A percentile compares a stretch with the other conserved stretches of the same genome.
These are phyloP conservation scores for Liquidambar formosana DNA, from an alignment of 164 flowering plant species.

Conservation along the genomic window DNA sequence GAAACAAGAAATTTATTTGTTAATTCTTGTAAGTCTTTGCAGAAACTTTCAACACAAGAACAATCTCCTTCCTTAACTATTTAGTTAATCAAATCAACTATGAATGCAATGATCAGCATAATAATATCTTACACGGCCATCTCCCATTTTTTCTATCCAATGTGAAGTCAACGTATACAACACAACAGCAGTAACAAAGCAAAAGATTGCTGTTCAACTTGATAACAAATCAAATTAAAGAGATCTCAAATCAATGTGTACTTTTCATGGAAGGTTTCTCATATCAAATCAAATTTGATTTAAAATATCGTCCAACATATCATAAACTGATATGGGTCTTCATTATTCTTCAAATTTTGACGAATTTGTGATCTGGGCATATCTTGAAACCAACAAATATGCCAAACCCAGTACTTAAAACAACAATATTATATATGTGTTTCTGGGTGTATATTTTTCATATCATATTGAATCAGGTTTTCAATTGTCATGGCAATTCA, in stretches of 20 bases:
- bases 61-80: not conserved
- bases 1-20: not conserved
- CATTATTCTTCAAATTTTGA: slow-evolving; percentile 3
- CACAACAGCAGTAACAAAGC: not conserved
- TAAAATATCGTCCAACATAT: not conserved
- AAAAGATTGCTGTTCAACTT: not conserved
- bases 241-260: no score
- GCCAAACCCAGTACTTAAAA: not conserved
- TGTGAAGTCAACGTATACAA: not conserved
- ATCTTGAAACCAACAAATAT: not conserved
- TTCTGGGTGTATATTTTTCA: no score
- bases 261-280: not conserved
- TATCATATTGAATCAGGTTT: not conserved
- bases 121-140: not conserved
- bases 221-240: not conserved
- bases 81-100: not conserved
- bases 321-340: not conserved
- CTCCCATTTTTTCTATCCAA: not conserved
- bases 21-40: not conserved
- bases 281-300: not conserved
- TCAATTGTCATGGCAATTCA: not conserved
- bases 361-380: not conserved
- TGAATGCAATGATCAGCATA: no score
- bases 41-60: not conserved
- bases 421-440: no score